Percentiles rank a stretch among this genome's conserved stretches.
Conservation (phyloP, 495 filamentous ascomycete species). For the Penicillium simplicissimum region DNA sequence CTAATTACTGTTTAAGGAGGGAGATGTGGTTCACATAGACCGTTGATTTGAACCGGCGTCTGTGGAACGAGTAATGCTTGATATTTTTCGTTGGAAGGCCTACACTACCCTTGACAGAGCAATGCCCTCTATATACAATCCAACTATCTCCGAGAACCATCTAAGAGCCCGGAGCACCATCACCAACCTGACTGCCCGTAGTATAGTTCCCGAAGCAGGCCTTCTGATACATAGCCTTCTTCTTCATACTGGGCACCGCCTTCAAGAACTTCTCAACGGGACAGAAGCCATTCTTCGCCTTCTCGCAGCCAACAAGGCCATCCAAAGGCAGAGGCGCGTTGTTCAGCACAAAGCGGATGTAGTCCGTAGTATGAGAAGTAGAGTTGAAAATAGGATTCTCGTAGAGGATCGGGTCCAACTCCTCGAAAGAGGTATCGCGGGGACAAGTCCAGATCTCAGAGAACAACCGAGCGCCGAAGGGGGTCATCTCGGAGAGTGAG, state of each 20-base stretch:
- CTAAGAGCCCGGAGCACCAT: constrained; percentile 29
- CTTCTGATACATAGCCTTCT: constrained; percentile 27
- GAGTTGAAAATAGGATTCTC: constrained; percentile 25
- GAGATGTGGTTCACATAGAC: no score
- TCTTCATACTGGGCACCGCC: constrained; percentile 22
- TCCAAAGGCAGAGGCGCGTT: constrained; percentile 29
- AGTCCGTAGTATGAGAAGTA: constrained; percentile 16
- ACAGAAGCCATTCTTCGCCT: constrained; percentile 35
- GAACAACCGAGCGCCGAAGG: constrained; percentile 63
- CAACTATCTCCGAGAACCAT: background rate
- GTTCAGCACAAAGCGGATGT: constrained; percentile 38
- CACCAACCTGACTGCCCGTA: constrained; percentile 28
- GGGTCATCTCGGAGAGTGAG: constrained; percentile 44
- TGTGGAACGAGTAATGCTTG: no score
- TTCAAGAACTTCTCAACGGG: constrained; percentile 24
- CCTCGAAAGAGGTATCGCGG: constrained; percentile 6
- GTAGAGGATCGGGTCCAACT: constrained; percentile 29
- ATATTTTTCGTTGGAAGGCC: background rate
- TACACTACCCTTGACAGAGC: background rate
- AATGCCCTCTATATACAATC: background rate
- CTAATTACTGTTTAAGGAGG: no score
- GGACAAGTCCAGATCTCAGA: constrained; percentile 56
- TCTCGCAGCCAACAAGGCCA: constrained; percentile 32
- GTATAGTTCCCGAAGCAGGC: constrained; percentile 34
- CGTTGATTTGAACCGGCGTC: no score